Conservation (phyloP, 345 rosid species). For the Microthlaspi erraticum region DNA sequence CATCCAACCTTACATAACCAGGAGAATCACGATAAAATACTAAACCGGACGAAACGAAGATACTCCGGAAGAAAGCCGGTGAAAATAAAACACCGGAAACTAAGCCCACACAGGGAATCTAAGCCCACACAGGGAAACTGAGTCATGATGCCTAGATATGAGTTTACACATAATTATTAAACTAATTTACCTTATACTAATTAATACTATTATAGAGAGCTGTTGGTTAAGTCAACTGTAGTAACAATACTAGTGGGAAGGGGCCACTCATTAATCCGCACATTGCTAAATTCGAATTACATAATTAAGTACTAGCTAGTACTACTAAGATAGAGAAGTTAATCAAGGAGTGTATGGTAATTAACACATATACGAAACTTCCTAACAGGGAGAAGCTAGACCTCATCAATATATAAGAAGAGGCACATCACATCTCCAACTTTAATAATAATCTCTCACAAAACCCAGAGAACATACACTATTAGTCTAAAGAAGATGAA, state of each 20-base stretch:
- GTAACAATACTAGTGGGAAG: conserved; percentile 13
- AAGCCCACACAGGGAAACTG: too few species aligned
- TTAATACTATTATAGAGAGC: conserved; percentile 2
- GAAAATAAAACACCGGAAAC: too few species aligned
- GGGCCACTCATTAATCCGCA: conserved; percentile 31
- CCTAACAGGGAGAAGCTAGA: neutral
- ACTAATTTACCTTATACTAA: conserved; percentile 5
- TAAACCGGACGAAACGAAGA: too few species aligned
- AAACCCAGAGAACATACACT: neutral
- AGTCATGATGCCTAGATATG: conserved; percentile 14
- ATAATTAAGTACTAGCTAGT: too few species aligned
- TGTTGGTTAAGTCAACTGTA: conserved; percentile 37
- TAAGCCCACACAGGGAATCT: too few species aligned
- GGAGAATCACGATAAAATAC: too few species aligned
- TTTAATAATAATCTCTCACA: neutral
- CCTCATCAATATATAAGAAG: conserved; percentile 9
- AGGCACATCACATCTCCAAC: conserved; percentile 12
- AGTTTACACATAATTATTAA: conserved; percentile 5
- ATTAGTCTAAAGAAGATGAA: conserved; percentile 22
- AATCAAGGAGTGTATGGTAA: conserved; percentile 26
- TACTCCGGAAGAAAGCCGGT: too few species aligned
- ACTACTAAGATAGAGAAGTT: neutral
- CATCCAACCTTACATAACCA: too few species aligned
- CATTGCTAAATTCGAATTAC: conserved; percentile 14
- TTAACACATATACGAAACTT: conserved; percentile 30